Percentiles rank a stretch among this genome's conserved stretches.
Conservation (phyloP, 257 asterid species). For the Solanum megistacrolobum region DNA sequence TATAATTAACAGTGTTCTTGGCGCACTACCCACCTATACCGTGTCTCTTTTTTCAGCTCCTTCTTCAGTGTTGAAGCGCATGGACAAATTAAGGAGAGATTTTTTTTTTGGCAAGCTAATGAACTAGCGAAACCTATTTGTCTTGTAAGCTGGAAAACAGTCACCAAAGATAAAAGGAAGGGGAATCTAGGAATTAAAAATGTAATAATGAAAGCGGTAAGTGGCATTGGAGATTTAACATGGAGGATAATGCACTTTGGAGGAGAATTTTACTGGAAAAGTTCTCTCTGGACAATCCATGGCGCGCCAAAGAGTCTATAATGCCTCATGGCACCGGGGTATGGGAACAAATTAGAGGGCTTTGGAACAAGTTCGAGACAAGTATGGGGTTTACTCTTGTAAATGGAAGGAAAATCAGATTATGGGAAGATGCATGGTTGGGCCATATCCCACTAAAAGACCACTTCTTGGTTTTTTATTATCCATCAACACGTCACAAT, state of each 20-base stretch:
- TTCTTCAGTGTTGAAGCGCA: not conserved
- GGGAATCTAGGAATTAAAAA: not conserved
- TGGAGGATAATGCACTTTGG: not conserved
- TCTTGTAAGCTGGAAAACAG: not conserved
- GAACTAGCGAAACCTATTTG: not conserved
- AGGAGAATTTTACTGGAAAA: not conserved
- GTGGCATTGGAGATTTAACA: not conserved
- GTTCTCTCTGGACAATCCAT: not conserved
- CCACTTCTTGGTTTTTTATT: not conserved
- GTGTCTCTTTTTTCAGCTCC: not conserved
- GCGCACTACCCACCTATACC: not conserved
- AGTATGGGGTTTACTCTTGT: not conserved
- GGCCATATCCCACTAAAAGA: not conserved
- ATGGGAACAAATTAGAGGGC: not conserved
- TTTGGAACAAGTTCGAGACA: not conserved
- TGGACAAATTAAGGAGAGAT: not conserved
- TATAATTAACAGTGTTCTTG: not conserved
- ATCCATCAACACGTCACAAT: not conserved
- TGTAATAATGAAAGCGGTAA: not conserved
- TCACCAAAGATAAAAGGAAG: not conserved
- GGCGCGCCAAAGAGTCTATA: not conserved
- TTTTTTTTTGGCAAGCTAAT: not conserved
- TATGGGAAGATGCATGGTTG: not conserved
- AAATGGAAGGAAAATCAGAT: not conserved
- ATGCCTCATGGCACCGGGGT: not conserved